Evolutionary conservation across 2,329 filamentous ascomycete genomes (phyloP), one percentile per base, ranked within the genome.

Genomic region (Verticillium albo-atrum): DNA sequence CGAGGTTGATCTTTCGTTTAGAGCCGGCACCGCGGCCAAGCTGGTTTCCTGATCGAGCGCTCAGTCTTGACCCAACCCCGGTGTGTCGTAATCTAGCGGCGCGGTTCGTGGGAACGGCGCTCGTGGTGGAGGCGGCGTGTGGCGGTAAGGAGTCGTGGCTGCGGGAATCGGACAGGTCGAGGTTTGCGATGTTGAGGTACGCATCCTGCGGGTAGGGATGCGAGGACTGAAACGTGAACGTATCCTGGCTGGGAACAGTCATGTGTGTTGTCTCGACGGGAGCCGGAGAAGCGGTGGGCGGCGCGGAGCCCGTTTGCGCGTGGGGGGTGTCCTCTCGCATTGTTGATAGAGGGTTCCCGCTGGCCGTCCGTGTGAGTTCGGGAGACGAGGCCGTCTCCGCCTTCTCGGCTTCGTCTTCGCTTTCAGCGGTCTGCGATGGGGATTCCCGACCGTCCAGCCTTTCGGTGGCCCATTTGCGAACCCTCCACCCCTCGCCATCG

Each of bases 1-100:
- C 84, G 67, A 90, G 83, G 66, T 90, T 89, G 65, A 91, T 82
- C 67, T 89, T 84, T 50, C 90, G 82, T 72, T 94, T 94, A 65
- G 86, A 82, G 2, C 90, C 90, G 9, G 88, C 84, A 6, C 85
- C 86, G 60, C 82, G 82, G 4, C 86, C 86, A 9, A 90, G 74
- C 54, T 82, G 78, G 63, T 66, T 71, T 62, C 7, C 68, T 59
- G 54, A 67, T 37, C 37, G 58, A 15, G 35, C 37, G 12, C 37
- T 42, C 3, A 42, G 27, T 12, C 72, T 67, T 23, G 63, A 62
- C 26, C 65, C 68, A n/a, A 66, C 63, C 42, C 70, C 66, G 3
- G 62, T 56, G 17, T 53, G 30, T 47, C 65, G 66, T 50, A 62
- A 50, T 35, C 59, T 58, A 20, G 56, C 37, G 25, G 51, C 56